Evolutionary conservation across 345 rosid genomes (phyloP).

Genomic region (Acer campestre): DNA sequence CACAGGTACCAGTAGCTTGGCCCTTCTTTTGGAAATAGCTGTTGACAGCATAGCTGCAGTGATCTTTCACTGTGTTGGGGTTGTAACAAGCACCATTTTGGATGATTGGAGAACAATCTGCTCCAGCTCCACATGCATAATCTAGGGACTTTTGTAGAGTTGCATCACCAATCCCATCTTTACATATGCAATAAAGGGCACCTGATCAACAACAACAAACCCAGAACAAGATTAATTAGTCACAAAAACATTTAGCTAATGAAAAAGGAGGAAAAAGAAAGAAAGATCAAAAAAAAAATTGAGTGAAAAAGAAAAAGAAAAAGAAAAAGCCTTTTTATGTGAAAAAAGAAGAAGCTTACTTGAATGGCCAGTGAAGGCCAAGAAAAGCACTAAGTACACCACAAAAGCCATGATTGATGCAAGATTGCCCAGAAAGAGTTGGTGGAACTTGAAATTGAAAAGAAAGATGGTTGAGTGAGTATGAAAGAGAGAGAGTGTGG

Average conservation of each 20-base stretch:
- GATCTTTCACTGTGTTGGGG: slow-evolving; percentile 82
- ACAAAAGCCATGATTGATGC: slow-evolving; percentile 56
- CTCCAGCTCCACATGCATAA: slow-evolving; percentile 93
- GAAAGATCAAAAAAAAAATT: neutral
- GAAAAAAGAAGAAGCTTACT: slow-evolving; percentile 48
- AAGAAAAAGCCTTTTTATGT: neutral
- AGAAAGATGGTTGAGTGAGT: neutral
- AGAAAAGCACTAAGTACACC: slow-evolving; percentile 47
- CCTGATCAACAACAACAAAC: slow-evolving; percentile 28
- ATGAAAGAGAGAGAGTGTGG: slow-evolving; percentile 9
- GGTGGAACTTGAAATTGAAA: neutral
- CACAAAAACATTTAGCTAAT: neutral
- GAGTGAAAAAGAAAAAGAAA: neutral
- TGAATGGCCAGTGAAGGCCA: slow-evolving; percentile 59
- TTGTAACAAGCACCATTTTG: slow-evolving; percentile 75
- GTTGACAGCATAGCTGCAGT: slow-evolving; percentile 91
- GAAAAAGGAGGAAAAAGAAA: neutral
- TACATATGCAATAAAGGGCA: slow-evolving; percentile 76
- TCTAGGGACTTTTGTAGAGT: slow-evolving; percentile 71
- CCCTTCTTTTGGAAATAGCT: slow-evolving; percentile 78
- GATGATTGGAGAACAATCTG: slow-evolving; percentile 56
- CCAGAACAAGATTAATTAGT: slow-evolving; percentile 6
- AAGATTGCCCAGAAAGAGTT: slow-evolving; percentile 13
- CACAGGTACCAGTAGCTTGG: slow-evolving; percentile 60
- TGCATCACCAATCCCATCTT: slow-evolving; percentile 56